Evolutionary conservation across 2,329 filamentous ascomycete genomes (phyloP), one percentile per base, ranked within the genome.

Genomic region (Colletotrichum viniferum): DNA sequence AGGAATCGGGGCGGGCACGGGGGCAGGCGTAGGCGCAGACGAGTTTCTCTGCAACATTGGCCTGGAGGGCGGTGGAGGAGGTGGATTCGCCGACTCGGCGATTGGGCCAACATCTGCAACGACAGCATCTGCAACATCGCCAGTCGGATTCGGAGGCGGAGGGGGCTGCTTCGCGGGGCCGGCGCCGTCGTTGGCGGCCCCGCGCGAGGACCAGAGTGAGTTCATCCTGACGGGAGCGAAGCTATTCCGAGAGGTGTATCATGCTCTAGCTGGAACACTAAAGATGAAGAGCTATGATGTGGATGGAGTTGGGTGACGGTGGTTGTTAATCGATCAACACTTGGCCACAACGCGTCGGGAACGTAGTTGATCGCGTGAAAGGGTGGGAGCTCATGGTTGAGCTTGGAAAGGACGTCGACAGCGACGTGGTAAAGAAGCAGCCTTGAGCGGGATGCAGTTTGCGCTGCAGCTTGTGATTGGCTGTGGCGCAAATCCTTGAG

Each of bases 91-190:
- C 71, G 83, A 80, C 43, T 83, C 83, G 12, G 30, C 32, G 58
- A 34, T 21, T 56, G 84, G 80, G 64, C 83, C 83, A 60, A 83
- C 78, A 66, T 84, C 81, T 74, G 82, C 78, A 18, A 86, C 81
- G 9, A 85, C 86, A 32, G 86, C 86, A 74, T 88, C 86, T 74
- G 83, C 82, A 12, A 87, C 82, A 78, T 88, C 86, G 43, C 79
- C 81, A 67, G 78, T 82, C 8, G 82, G 81, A 43, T 63, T 82
- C 9, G 82, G 81, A 48, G 64, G 78, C 72, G 69, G 52, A 43
- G 61, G 26, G 16, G 60, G 48, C 18, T 30, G 55, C n/a, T 76
- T 69, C 32, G 58, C 34, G 36, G 81, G 62, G 56, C 80, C 80
- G 38, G 78, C 62, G 61, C 80, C 82, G 69, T 85, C 84, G 77